These are phyloP conservation scores for Erucastrum elatum DNA, from an alignment of 345 rosid species.

Conservation along the genomic window DNA sequence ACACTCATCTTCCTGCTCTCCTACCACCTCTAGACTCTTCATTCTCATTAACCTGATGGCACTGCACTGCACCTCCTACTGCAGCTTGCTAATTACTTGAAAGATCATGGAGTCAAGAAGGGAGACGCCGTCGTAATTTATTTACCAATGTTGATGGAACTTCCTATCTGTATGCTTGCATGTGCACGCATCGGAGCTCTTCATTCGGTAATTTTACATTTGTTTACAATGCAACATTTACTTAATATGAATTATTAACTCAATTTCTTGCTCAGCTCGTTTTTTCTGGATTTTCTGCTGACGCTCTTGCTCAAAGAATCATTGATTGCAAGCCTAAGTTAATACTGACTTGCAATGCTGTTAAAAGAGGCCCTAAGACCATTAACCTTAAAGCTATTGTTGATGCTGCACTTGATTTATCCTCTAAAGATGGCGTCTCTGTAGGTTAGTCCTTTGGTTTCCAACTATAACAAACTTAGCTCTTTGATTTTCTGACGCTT, in stretches of 20 bases:
- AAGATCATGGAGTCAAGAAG: constrained; percentile 80
- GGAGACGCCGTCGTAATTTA: constrained; percentile 90
- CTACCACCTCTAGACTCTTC: background rate
- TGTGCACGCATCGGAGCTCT: constrained; percentile 98
- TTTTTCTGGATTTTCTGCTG: constrained; percentile 96
- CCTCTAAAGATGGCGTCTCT: constrained; percentile 65
- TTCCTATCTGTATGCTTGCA: constrained; percentile 94
- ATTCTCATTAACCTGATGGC: background rate
- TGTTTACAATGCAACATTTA: no score
- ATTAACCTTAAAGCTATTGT: constrained; percentile 89
- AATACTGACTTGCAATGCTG: constrained; percentile 94
- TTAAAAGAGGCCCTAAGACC: constrained; percentile 87
- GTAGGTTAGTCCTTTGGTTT: constrained; percentile 53
- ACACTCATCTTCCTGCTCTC: background rate
- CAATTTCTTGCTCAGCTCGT: constrained; percentile 29
- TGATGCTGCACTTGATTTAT: constrained; percentile 71
- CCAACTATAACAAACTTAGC: no score
- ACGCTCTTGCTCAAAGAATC: constrained; percentile 88
- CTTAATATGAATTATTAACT: no score
- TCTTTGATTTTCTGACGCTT: constrained; percentile 17
- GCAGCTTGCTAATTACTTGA: constrained; percentile 92
- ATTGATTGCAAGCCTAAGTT: constrained; percentile 88
- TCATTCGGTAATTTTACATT: constrained; percentile 67
- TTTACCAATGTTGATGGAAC: constrained; percentile 96
- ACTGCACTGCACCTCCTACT: constrained; percentile 20